Percentiles rank a stretch among this genome's conserved stretches.
phyloP scores from a whole-genome alignment of 495 filamentous ascomycete species.

The Podospora conica region DNA sequence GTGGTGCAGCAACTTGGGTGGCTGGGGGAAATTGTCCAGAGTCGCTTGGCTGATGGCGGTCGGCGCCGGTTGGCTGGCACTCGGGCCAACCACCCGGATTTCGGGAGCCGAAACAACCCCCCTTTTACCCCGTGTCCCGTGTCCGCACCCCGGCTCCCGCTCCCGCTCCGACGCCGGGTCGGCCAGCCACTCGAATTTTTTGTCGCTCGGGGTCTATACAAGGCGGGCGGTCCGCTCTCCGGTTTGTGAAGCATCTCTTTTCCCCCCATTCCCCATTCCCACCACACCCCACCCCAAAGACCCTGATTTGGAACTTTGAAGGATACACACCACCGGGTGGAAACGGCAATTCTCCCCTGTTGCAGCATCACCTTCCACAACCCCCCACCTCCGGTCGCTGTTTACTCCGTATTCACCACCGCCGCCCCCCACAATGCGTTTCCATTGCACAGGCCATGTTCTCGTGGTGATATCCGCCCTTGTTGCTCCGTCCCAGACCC shows the following conservation, averaged over 20 bases:
- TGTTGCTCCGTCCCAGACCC: conserved; percentile 4
- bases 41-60: neutral
- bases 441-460: conserved; percentile 7
- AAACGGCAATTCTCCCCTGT: neutral
- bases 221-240: neutral
- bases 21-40: conserved; percentile 10
- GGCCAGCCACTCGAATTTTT: conserved; percentile 20
- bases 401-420: neutral
- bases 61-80: neutral
- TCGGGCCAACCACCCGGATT: conserved; percentile 22
- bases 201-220: neutral
- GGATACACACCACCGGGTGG: neutral
- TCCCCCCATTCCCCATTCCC: conserved; percentile 1
- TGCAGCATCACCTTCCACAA: neutral
- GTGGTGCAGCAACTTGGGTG: conserved; percentile 1
- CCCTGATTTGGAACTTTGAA: neutral
- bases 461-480: conserved; percentile 6
- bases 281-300: too few relatives aligned
- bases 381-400: neutral
- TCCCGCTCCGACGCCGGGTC: neutral
- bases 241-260: neutral
- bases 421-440: conserved; percentile 14
- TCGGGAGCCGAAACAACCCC: conserved; percentile 6
- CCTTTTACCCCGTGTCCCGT: neutral
- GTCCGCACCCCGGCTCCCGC: neutral